Conservation (phyloP, 1,284 basidiomycete species). For the Cystobasidium sp. region DNA sequence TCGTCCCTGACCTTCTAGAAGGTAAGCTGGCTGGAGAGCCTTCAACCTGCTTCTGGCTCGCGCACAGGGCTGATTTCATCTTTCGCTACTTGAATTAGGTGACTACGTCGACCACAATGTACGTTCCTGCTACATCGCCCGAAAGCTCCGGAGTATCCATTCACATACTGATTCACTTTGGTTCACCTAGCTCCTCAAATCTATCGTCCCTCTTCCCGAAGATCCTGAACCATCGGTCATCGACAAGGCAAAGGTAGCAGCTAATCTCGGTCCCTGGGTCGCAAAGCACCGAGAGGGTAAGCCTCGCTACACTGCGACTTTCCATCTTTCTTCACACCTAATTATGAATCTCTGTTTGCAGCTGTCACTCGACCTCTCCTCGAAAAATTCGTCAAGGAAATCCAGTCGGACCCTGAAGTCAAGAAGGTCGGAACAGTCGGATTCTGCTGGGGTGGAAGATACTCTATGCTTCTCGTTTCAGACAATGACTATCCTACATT, state of each 20-base stretch:
- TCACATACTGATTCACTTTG: no score
- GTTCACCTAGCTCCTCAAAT: slow-evolving; percentile 42
- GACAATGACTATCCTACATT: slow-evolving; percentile 43
- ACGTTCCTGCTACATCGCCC: neutral
- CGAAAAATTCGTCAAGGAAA: slow-evolving; percentile 54
- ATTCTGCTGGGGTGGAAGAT: slow-evolving; percentile 52
- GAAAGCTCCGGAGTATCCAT: neutral
- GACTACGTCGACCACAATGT: slow-evolving; percentile 36
- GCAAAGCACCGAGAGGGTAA: slow-evolving; percentile 54
- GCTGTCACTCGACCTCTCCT: slow-evolving; percentile 55
- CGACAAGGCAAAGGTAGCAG: slow-evolving; percentile 41
- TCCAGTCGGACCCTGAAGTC: slow-evolving; percentile 53
- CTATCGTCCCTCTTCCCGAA: slow-evolving; percentile 33
- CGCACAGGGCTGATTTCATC: neutral
- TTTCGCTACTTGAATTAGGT: slow-evolving; percentile 2
- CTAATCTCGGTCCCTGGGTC: slow-evolving; percentile 48
- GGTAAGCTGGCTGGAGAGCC: slow-evolving; percentile 7
- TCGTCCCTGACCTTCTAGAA: slow-evolving; percentile 46
- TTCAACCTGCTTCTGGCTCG: neutral
- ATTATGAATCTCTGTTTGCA: neutral
- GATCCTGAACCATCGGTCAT: slow-evolving; percentile 38
- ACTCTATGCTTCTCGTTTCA: slow-evolving; percentile 46
- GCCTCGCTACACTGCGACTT: neutral
- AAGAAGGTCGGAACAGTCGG: slow-evolving; percentile 54
- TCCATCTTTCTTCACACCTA: neutral